Base-by-base conservation (phyloP, 768 basidiomycete species). In the Amylocystis lapponica region DNA sequence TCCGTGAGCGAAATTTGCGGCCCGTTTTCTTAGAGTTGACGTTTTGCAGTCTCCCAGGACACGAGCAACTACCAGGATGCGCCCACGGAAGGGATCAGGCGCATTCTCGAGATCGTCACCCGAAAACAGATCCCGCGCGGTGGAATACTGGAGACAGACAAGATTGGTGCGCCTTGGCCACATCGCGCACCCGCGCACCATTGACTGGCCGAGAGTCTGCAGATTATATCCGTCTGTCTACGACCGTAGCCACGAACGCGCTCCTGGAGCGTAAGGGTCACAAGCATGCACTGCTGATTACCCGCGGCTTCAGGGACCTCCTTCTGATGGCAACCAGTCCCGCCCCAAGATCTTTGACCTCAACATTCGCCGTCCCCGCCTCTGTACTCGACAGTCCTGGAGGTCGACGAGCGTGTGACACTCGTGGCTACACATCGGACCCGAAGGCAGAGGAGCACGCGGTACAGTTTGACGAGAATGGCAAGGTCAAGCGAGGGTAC, bases 171-270 rank as follows among this genome's bases (percentile, higher is more conserved):
- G 41, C n/a, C 21, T 20, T n/a, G n/a, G n/a, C 9, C 7, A 29
- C 4, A 20, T 37, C 14, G 12, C n/a, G 6, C 17, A 7, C 17
- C 26, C 20, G 27, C 27, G 3, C 26, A 27, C 5, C 6, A 12
- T 5, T 46, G 19, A 39, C 14, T 37, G 11, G 27, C n/a, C 9
- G 4, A 10, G 22, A 5, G 13, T 10, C 6, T 12, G 20, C 46
- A 91, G 92, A 95, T 56, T 93, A 91, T 58, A 90, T 95, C 49
- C 79, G 92, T 14, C 68, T 95, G 7, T 92, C 89, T 1, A 96
- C 94, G 0, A 98, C 95, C 0, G 91, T 97, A 3, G 94, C 93
- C 0, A 98, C 95, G 14, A 98, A 97, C 55, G 94, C 95, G 0
- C 75, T 98, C 0, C 75, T 98, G 5, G 95, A 98, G 56, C 82